These are phyloP conservation scores for Vigna angularis DNA, from an alignment of 306 rosid species.

Conservation along the genomic window DNA sequence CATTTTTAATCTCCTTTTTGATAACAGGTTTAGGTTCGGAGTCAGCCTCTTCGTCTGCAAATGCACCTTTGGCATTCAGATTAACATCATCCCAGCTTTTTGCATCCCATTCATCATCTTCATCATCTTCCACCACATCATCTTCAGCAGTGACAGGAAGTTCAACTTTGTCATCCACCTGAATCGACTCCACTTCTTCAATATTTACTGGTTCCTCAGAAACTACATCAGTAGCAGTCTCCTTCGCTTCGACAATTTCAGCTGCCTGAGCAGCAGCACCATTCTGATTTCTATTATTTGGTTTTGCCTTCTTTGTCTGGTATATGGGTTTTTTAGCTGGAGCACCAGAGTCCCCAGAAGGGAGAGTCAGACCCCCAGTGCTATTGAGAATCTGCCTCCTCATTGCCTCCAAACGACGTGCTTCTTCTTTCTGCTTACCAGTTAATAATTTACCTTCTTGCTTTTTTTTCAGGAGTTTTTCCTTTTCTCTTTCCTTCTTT, in stretches of 20 bases:
- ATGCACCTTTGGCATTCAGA: slow-evolving; percentile 66
- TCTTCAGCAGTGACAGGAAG: slow-evolving; percentile 66
- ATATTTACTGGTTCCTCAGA: slow-evolving; percentile 61
- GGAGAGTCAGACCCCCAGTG: slow-evolving; percentile 58
- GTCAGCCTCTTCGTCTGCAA: slow-evolving; percentile 92
- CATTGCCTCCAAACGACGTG: slow-evolving; percentile 78
- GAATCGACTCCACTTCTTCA: slow-evolving; percentile 62
- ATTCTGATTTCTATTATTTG: slow-evolving; percentile 59
- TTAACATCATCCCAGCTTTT: slow-evolving; percentile 97
- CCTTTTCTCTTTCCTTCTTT: slow-evolving; percentile 92
- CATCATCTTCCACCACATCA: slow-evolving; percentile 66
- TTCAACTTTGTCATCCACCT: slow-evolving; percentile 62
- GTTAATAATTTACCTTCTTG: slow-evolving; percentile 79
- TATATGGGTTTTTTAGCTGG: slow-evolving; percentile 80
- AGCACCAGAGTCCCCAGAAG: slow-evolving; percentile 61
- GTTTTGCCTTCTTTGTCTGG: slow-evolving; percentile 77
- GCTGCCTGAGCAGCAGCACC: slow-evolving; percentile 60
- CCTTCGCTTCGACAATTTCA: slow-evolving; percentile 66
- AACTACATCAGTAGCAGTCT: slow-evolving; percentile 50
- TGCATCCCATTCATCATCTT: slow-evolving; percentile 93
- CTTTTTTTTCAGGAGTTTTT: slow-evolving; percentile 68
- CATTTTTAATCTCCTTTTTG: slow-evolving; percentile 59
- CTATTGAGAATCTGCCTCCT: slow-evolving; percentile 74
- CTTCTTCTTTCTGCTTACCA: slow-evolving; percentile 87
- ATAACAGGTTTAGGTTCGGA: slow-evolving; percentile 61